Conservation (phyloP, 176 grass and related monocot genomes). For the Secale cereale region DNA sequence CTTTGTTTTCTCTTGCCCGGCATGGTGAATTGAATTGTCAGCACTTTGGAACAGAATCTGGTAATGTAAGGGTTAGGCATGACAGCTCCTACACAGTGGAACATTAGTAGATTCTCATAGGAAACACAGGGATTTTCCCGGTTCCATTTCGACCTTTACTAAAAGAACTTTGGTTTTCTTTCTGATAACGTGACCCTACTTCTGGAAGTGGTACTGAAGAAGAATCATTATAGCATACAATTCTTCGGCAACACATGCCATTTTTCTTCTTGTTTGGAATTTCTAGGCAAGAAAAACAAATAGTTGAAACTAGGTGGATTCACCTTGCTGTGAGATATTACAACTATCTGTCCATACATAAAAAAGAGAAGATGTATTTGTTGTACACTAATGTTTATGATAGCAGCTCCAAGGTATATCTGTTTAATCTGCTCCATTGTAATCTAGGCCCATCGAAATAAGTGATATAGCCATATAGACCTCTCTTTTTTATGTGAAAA, state of each 20-base stretch:
- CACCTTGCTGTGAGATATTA: neutral
- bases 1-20: neutral
- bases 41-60: neutral
- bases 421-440: neutral
- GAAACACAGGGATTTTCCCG: neutral
- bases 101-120: neutral
- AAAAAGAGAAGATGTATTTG: neutral
- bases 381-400: neutral
- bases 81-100: neutral
- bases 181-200: neutral
- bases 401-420: neutral
- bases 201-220: neutral
- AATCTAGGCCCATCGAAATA: neutral
- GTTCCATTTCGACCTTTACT: neutral
- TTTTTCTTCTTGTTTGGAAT: neutral
- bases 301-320: neutral
- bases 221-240: neutral
- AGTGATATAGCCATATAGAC: neutral
- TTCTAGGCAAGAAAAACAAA: neutral
- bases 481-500: neutral
- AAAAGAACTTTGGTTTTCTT: neutral
- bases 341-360: neutral
- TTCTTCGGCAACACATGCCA: neutral
- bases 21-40: neutral
- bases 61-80: neutral